Base-by-base conservation (phyloP, 805 yeast species). In the Priceomyces carsonii region DNA sequence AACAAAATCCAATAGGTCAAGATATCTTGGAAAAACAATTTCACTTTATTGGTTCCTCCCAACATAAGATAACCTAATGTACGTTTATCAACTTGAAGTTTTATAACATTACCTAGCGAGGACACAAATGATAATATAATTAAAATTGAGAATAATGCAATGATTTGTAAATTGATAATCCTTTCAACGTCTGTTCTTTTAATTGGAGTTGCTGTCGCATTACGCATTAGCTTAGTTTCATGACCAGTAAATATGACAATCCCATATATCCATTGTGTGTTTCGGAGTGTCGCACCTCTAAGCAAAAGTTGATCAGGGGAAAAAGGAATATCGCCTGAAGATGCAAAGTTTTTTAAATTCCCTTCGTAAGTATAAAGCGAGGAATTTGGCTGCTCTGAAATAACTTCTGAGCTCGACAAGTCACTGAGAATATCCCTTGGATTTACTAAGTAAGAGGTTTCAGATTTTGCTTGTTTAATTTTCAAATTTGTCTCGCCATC, bases 401-500 rank as follows among this genome's bases (percentile, higher is more conserved):
- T 51, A 22, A 93, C 70, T 42, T 66, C 66, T 3, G 66, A 42
- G 16, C 45, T 48, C 3, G 59, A 27, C 38, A 69, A 50, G 35
- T 59, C 67, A 19, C 45, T 39, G 6, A 63, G 59, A n/a, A 69
- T 43, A 17, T 79, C 82, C 18, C 69, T 62, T 0, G 93, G 85
- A 32, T 84, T 79, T 17, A 84, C 83, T 37, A 85, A 57, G 42
- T 72, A 70, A 3, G 87, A 73, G 0, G 99, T 93, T 51, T 89
- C 96, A 2, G 76, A 67, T 33, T 73, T 72, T 1, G 96, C 79
- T 58, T 93, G 98, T 54, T 95, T 95, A 55, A 93, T 93, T 55
- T 93, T 93, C 51, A 93, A 71, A 58, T 93, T 93, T 0, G 99
- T 95, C 59, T 93, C 99, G 38, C 99, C 99, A 61, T 93, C 99